Conservation (phyloP, 2,329 filamentous ascomycete species). For the Sordariomycetes sp. region DNA sequence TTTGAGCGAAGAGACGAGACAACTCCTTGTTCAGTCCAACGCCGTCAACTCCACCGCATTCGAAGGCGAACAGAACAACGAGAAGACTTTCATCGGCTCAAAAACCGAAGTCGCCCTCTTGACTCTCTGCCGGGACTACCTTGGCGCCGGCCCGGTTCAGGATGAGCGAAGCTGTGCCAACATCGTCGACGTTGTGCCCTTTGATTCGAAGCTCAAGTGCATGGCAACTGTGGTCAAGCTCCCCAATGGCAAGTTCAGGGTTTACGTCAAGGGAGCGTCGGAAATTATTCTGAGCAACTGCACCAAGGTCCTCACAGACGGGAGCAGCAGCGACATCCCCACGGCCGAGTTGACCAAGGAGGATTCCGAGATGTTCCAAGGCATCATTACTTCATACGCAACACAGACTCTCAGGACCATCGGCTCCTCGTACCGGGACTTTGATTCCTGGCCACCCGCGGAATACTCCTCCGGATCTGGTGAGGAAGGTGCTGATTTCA, state of each 20-base stretch:
- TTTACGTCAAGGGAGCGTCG: conserved; percentile 41
- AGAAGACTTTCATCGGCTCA: conserved; percentile 35
- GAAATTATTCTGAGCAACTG: conserved; percentile 36
- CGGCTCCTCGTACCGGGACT: conserved; percentile 63
- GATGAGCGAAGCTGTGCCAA: conserved; percentile 31
- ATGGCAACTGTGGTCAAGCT: conserved; percentile 41
- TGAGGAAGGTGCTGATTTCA: conserved; percentile 37
- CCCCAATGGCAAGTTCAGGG: conserved; percentile 20
- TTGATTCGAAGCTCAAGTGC: conserved; percentile 40
- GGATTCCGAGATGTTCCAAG: conserved; percentile 23
- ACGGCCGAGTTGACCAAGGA: conserved; percentile 38
- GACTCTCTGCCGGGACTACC: conserved; percentile 31
- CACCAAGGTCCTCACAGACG: conserved; percentile 22
- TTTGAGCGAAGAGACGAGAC: conserved; percentile 5
- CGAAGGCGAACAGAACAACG: conserved; percentile 31
- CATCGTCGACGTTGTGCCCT: conserved; percentile 36
- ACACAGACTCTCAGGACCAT: conserved; percentile 53
- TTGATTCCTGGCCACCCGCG: conserved; percentile 61
- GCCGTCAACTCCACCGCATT: conserved; percentile 47
- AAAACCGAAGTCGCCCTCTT: conserved; percentile 44
- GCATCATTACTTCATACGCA: conserved; percentile 8
- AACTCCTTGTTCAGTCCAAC: conserved; percentile 25
- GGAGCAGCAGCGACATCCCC: conserved; percentile 33
- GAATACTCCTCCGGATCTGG: conserved; percentile 22
- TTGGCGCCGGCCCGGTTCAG: conserved; percentile 32